phyloP scores from a whole-genome alignment of 495 filamentous ascomycete genomes.

The Trichoderma orchidacearum region DNA sequence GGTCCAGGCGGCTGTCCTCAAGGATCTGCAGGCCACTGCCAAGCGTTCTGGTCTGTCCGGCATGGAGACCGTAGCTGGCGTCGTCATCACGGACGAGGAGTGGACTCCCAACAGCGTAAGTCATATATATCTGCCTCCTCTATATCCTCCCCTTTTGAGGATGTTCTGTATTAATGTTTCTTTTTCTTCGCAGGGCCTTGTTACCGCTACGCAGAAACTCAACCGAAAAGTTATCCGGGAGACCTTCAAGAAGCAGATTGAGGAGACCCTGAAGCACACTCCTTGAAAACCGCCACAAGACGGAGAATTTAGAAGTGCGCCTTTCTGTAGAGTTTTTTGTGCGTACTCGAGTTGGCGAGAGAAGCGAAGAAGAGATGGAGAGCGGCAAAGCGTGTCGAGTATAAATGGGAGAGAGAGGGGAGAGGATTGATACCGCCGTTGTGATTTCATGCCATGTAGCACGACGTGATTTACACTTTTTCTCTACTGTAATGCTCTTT shows the following conservation, averaged over 20 bases:
- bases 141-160: neutral
- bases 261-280: conserved; percentile 12
- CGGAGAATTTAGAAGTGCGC: neutral
- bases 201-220: conserved; percentile 50
- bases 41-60: conserved; percentile 35
- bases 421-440: neutral
- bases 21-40: conserved; percentile 37
- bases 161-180: neutral
- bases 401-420: neutral
- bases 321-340: neutral
- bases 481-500: neutral
- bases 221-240: conserved; percentile 40
- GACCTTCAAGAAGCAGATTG: conserved; percentile 42
- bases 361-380: neutral
- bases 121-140: no score
- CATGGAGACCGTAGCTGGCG: conserved; percentile 45
- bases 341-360: neutral
- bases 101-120: conserved; percentile 53
- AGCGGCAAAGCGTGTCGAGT: neutral
- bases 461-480: neutral
- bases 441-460: neutral
- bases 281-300: neutral
- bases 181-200: conserved; percentile 31
- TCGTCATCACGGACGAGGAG: conserved; percentile 49
- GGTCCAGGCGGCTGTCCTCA: conserved; percentile 36